Percentiles rank a stretch among this genome's conserved stretches.
These are phyloP conservation scores for Nicotiana benthamiana DNA, from an alignment of 257 asterid genomes.

Conservation along the genomic window DNA sequence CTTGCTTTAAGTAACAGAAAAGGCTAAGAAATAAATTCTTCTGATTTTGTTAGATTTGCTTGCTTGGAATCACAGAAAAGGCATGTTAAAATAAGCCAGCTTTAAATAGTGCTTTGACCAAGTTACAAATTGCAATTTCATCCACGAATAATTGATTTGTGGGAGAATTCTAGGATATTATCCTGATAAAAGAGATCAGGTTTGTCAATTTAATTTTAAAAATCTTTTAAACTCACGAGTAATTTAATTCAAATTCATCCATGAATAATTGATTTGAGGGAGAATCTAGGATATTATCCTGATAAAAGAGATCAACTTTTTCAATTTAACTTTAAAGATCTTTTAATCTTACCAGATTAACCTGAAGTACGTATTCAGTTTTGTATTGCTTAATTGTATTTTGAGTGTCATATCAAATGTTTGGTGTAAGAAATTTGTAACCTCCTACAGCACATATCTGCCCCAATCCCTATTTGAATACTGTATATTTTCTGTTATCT, in stretches of 20 bases:
- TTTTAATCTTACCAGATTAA: background rate
- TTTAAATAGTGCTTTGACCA: background rate
- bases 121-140: background rate
- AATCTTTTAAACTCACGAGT: background rate
- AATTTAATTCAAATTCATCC: background rate
- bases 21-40: background rate
- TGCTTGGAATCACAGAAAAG: background rate
- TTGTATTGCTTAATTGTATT: background rate
- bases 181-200: background rate
- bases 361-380: background rate
- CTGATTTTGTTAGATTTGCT: background rate
- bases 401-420: background rate
- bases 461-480: background rate
- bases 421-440: background rate
- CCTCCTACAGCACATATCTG: background rate
- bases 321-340: background rate
- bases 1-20: background rate
- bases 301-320: background rate
- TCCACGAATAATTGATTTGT: background rate
- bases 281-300: background rate
- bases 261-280: background rate
- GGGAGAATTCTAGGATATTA: background rate
- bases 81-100: background rate
- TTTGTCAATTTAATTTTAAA: background rate
- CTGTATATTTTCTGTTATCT: background rate